Conservation (phyloP, 495 filamentous ascomycete genomes). For the Usnea hakonensis region DNA sequence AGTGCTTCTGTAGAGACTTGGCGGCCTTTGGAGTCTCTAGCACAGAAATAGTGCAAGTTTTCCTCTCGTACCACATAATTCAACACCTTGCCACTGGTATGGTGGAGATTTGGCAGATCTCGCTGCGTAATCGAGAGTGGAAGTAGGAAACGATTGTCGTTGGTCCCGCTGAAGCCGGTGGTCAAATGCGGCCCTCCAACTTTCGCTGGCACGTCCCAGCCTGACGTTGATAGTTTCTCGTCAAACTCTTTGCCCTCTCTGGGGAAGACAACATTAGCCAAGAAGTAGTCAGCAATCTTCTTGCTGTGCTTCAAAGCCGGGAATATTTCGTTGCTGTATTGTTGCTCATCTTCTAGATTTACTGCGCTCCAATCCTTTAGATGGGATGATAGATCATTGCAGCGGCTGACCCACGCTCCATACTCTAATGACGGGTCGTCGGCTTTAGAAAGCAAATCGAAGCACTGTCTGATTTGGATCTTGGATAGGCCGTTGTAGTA, state of each 20-base stretch:
- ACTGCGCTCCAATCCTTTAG: background rate
- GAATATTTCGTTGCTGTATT: conserved; percentile 25
- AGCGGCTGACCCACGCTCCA: conserved; percentile 41
- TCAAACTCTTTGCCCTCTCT: conserved; percentile 59
- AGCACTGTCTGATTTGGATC: conserved; percentile 41
- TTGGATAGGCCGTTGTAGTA: conserved; percentile 56
- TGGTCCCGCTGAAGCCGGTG: conserved; percentile 68
- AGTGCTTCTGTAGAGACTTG: background rate
- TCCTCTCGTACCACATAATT: conserved; percentile 47
- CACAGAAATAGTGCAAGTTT: conserved; percentile 31
- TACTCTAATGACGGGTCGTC: conserved; percentile 52
- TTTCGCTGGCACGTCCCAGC: conserved; percentile 54
- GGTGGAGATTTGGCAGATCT: conserved; percentile 47
- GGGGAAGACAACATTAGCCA: conserved; percentile 55
- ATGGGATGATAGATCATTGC: background rate
- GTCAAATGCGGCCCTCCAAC: conserved; percentile 33
- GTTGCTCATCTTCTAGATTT: conserved; percentile 12
- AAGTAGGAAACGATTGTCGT: conserved; percentile 51
- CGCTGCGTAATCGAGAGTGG: conserved; percentile 49
- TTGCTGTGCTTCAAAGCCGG: conserved; percentile 8
- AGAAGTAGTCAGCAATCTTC: conserved; percentile 50
- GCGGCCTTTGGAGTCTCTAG: background rate
- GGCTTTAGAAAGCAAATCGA: conserved; percentile 43
- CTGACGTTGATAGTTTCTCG: conserved; percentile 57
- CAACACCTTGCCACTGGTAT: conserved; percentile 60